phyloP scores from a whole-genome alignment of 2,329 filamentous ascomycete species.

The Knoxdaviesia capensis region DNA sequence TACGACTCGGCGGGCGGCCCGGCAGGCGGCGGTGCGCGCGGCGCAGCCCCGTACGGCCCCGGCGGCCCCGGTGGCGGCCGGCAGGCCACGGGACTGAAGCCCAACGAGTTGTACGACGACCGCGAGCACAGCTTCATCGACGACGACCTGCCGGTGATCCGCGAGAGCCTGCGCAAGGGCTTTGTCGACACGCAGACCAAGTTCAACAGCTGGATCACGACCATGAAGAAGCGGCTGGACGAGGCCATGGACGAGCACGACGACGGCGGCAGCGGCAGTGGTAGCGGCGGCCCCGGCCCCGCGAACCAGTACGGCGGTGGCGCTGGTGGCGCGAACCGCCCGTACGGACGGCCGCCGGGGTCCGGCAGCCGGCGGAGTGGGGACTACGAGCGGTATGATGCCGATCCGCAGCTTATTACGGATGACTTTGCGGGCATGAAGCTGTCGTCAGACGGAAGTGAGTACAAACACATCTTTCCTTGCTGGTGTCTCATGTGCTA shows the following conservation, averaged over 20 bases:
- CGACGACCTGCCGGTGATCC: constrained; percentile 84
- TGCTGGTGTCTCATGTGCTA: not conserved
- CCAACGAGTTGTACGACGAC: constrained; percentile 37
- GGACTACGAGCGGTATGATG: constrained; percentile 84
- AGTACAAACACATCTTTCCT: constrained; percentile 11
- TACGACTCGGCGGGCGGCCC: constrained; percentile 40
- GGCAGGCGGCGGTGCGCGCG: constrained; percentile 7
- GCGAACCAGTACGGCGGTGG: not conserved
- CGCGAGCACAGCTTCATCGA: constrained; percentile 84
- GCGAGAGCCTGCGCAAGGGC: constrained; percentile 81
- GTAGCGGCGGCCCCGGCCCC: constrained; percentile 1
- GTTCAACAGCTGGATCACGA: constrained; percentile 83
- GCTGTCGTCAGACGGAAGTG: constrained; percentile 41
- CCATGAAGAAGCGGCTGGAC: constrained; percentile 81
- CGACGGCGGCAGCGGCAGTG: constrained; percentile 15
- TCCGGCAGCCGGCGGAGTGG: constrained; percentile 53
- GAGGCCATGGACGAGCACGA: constrained; percentile 64
- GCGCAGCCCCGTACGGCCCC: not conserved
- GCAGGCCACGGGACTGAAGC: constrained; percentile 28
- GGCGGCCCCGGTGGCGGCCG: constrained; percentile 13
- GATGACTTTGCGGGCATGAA: constrained; percentile 70
- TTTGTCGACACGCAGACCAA: constrained; percentile 87
- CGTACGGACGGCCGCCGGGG: constrained; percentile 26
- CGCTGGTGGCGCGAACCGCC: constrained; percentile 7
- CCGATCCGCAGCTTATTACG: constrained; percentile 72